A percentile compares a stretch with the other conserved stretches of the same genome.
Conservation (phyloP, 345 rosid genomes). For the Eucalyptus cloeziana region DNA sequence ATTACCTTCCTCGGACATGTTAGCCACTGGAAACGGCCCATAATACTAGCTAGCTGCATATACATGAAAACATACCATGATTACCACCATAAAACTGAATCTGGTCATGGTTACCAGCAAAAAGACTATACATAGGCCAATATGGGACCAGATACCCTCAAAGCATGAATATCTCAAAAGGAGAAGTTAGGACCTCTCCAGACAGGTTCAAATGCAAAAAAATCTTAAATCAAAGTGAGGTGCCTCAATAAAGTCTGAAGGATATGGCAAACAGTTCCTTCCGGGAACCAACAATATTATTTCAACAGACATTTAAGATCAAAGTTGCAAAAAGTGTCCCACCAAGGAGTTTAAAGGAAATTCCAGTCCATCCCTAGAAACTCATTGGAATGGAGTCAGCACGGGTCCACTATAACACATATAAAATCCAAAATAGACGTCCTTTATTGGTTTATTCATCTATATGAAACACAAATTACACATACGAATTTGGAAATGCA, state of each 20-base stretch:
- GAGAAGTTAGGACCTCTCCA: background rate
- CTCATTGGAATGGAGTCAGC: background rate
- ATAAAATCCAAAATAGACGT: background rate
- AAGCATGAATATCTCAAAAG: background rate
- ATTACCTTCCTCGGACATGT: slow-evolving; percentile 96
- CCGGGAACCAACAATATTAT: background rate
- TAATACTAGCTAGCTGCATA: slow-evolving; percentile 78
- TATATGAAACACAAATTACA: background rate
- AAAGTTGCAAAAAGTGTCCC: background rate
- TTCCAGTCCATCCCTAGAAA: background rate
- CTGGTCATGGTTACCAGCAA: background rate
- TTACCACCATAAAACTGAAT: background rate
- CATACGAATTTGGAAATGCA: background rate
- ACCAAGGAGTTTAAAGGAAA: background rate
- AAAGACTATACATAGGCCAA: background rate
- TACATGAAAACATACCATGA: background rate
- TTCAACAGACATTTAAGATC: background rate
- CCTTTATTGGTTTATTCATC: background rate
- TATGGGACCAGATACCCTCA: background rate
- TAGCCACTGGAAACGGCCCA: slow-evolving; percentile 91
- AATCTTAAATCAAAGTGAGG: background rate
- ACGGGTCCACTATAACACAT: background rate
- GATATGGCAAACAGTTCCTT: background rate
- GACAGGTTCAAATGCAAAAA: background rate
- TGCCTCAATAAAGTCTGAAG: background rate